Base-by-base conservation (phyloP, 1,284 basidiomycete genomes). In the Malassezia furfur region DNA sequence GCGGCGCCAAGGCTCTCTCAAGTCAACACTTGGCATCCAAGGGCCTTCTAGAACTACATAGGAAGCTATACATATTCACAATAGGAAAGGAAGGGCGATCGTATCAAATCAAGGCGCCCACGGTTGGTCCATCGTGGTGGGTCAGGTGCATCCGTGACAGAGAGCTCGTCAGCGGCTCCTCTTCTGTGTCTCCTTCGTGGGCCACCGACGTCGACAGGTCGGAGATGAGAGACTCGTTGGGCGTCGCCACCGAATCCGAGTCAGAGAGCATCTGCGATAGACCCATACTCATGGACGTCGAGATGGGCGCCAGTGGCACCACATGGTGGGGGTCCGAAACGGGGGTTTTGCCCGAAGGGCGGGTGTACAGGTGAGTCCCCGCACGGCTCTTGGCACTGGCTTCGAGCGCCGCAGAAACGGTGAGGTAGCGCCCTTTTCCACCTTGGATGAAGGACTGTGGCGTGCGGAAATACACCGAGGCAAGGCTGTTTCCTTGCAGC, bases 401-500 rank as follows among this genome's bases (percentile, higher is more conserved):
- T 41, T 70, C 69, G 12, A 73, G 44, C 2, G 68, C 71, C 0
- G 62, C 59, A 5, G 62, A 64, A 34, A 68, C 66, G 0, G 68
- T 63, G 11, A 70, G 46, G 43, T 65, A 70, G 3, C 70, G 50
- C 10, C 65, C 63, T 45, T 70, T 72, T 8, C 61, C 52, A 9
- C 60, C 60, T 11, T 63, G 51, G 9, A 72, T 69, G 37, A 73
- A 72, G 5, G 66, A 67, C 43, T 72, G 64, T 1, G 70, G 72
- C 25, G 64, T 64, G 0, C 67, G 54, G 19, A 72, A 69, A 38
- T 68, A 73, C 32, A 74, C 70, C 43, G 61, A 60, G 0, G 65
- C 61, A n/a, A 74, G 52, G 39, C 62, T 65, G 11, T 61, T 61
- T 5, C 61, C 69, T 43, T 74, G 72, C 22, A 74, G 54, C 5